A percentile compares a stretch with the other conserved stretches of the same genome.
These are phyloP conservation scores for Solanum pimpinellifolium DNA, from an alignment of 257 asterid genomes.

Conservation along the genomic window DNA sequence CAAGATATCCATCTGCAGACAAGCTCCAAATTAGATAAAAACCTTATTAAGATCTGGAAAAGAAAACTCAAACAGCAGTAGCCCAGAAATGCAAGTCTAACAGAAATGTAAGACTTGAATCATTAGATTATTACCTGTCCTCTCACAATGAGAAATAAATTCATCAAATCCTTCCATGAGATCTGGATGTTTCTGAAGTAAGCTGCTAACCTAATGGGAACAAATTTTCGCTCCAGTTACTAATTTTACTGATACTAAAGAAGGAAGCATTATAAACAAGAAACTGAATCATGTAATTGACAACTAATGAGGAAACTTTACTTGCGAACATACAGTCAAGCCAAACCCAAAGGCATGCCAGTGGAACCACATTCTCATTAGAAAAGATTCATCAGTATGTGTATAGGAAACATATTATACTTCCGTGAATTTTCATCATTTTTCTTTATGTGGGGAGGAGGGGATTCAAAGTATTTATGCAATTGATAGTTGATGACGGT, in stretches of 20 bases:
- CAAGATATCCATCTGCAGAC: conserved; percentile 3
- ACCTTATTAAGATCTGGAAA: neutral
- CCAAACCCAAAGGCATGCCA: neutral
- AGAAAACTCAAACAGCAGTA: conserved; percentile 5
- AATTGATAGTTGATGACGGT: neutral
- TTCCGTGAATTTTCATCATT: neutral
- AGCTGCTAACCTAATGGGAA: conserved; percentile 37
- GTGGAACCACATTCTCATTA: neutral
- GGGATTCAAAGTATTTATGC: neutral
- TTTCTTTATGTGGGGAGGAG: neutral
- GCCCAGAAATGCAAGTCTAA: neutral
- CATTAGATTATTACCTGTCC: conserved; percentile 28
- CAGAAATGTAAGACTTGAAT: neutral
- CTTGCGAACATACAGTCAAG: neutral
- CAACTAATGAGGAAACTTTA: neutral
- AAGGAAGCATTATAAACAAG: conserved; percentile 7
- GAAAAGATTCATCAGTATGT: neutral
- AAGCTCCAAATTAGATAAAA: neutral
- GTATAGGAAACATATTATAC: neutral
- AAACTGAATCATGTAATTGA: conserved; percentile 1
- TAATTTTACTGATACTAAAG: neutral
- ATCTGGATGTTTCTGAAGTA: conserved; percentile 45
- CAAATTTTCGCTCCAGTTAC: conserved; percentile 14
- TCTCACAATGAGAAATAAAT: conserved; percentile 36
- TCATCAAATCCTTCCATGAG: conserved; percentile 53